These are phyloP conservation scores for Cyclospora cayetanensis DNA, from an alignment of 169 alveolate species.

Conservation along the genomic window DNA sequence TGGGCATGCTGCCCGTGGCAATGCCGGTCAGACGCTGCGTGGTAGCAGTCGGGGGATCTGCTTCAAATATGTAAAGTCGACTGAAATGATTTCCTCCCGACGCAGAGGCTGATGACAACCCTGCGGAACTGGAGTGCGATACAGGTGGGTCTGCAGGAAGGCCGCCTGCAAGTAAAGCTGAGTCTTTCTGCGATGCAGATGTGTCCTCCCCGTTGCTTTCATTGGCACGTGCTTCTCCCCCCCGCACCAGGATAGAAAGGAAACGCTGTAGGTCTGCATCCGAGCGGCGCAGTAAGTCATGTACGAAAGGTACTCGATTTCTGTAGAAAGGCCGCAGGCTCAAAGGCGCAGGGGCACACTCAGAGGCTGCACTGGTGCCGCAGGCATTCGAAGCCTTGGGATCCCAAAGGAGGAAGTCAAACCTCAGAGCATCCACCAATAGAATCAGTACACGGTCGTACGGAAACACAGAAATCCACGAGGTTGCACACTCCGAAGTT, in stretches of 20 bases:
- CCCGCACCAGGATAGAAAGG: background rate
- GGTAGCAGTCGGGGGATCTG: conserved; percentile 87
- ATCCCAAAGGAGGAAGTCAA: conserved; percentile 80
- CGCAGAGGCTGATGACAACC: background rate
- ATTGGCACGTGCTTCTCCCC: background rate
- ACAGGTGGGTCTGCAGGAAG: background rate
- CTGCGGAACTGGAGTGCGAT: background rate
- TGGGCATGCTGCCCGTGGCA: conserved; percentile 81
- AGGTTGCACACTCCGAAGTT: background rate
- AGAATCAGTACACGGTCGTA: conserved; percentile 73
- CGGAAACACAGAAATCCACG: conserved; percentile 66
- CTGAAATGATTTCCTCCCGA: conserved; percentile 67
- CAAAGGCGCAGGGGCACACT: conserved; percentile 28
- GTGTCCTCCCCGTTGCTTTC: background rate
- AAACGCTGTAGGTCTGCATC: conserved; percentile 47
- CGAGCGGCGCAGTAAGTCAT: conserved; percentile 61
- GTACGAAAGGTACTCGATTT: conserved; percentile 44
- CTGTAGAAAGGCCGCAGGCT: conserved; percentile 48
- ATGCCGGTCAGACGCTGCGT: conserved; percentile 81
- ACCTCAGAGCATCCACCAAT: conserved; percentile 82
- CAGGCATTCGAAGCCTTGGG: conserved; percentile 43
- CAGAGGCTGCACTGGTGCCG: background rate
- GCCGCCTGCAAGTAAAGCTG: background rate
- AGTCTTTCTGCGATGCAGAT: background rate
- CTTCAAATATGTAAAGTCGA: conserved; percentile 68